Evolutionary conservation across 805 yeast genomes (phyloP), one percentile per base, ranked within the genome.

Genomic region (Ogataea nitratoaversa): DNA sequence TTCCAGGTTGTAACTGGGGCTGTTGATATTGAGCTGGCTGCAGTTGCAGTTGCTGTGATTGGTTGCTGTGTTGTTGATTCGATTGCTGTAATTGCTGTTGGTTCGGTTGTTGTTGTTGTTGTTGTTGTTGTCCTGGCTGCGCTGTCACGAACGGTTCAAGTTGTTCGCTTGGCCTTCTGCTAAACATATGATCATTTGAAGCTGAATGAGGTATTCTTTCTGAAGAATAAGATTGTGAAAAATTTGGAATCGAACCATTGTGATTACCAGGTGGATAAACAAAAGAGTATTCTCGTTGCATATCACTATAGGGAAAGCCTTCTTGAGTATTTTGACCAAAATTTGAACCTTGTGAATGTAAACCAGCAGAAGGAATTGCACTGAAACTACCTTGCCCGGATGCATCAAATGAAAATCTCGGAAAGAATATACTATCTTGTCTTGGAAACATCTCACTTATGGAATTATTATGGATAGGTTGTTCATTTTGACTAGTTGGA

Each of bases 111-210:
- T 39, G 40, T 25, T 43, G 50, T 5, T 27, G 48, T 28, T 25
- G 29, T n/a, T 43, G 45, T 11, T 41, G 42, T 14, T 36, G 40
- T 2, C 30, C 36, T 11, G 30, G 38, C 4, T 60, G 56, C 3
- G 32, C 32, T 4, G 74, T 66, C 36, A 66, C 60, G 47, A 72
- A 73, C 1, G 76, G 72, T 39, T 74, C 79, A 36, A 72, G 44
- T 37, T 71, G 76, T 48, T 74, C 78, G 35, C 75, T 66, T n/a
- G 70, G 73, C 35, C 77, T 58, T 46, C 76, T 60, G 33, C 38
- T 56, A 43, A 44, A 51, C 45, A 53, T 50, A 47, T 41, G 65
- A 38, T 53, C 63, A 35, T 30, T 38, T 5, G 52, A 30, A 13
- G 33, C 43, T 12, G 51, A 35, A 29, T 52, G 55, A 8, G 48